Evolutionary conservation across 2,329 filamentous ascomycete genomes (phyloP).

Genomic region (Aspergillus cejpii): DNA sequence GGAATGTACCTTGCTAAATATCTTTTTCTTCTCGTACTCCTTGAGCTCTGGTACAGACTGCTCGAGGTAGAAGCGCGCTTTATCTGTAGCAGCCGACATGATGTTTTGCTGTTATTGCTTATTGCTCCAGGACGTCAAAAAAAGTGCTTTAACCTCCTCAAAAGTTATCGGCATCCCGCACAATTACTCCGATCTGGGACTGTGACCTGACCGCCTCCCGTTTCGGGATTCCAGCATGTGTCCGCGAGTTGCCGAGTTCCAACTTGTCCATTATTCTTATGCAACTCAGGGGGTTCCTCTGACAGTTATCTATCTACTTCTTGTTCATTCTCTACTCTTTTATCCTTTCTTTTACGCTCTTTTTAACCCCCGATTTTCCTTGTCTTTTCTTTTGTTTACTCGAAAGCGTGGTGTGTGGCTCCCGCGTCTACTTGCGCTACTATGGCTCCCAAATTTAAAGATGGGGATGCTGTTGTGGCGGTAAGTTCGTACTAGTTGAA

Average conservation of each 20-base stretch:
- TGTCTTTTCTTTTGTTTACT: constrained; percentile 10
- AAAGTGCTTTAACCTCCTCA: constrained; percentile 15
- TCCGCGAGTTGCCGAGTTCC: constrained; percentile 13
- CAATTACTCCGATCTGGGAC: constrained; percentile 17
- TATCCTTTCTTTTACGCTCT: constrained; percentile 17
- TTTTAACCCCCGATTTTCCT: constrained; percentile 15
- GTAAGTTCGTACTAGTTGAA: constrained; percentile 38
- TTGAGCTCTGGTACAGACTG: constrained; percentile 85
- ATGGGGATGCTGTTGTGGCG: constrained; percentile 56
- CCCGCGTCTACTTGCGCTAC: constrained; percentile 24
- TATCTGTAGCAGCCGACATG: constrained; percentile 84
- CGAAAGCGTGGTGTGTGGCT: constrained; percentile 12
- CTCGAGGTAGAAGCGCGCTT: constrained; percentile 91
- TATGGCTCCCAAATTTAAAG: constrained; percentile 58
- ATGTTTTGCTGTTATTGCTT: constrained; percentile 3
- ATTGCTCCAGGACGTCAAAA: background rate
- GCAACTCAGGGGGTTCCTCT: constrained; percentile 24
- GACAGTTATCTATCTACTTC: constrained; percentile 11
- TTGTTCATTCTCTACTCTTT: constrained; percentile 13
- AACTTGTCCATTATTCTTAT: constrained; percentile 13
- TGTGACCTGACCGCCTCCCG: constrained; percentile 13
- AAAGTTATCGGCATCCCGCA: constrained; percentile 31
- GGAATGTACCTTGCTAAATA: constrained; percentile 66
- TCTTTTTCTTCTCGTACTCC: constrained; percentile 83
- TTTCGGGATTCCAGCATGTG: constrained; percentile 13